Percentiles rank a stretch among this genome's conserved stretches.
These are phyloP conservation scores for Cladophialophora exuberans DNA, from an alignment of 2,329 filamentous ascomycete species.

Conservation along the genomic window DNA sequence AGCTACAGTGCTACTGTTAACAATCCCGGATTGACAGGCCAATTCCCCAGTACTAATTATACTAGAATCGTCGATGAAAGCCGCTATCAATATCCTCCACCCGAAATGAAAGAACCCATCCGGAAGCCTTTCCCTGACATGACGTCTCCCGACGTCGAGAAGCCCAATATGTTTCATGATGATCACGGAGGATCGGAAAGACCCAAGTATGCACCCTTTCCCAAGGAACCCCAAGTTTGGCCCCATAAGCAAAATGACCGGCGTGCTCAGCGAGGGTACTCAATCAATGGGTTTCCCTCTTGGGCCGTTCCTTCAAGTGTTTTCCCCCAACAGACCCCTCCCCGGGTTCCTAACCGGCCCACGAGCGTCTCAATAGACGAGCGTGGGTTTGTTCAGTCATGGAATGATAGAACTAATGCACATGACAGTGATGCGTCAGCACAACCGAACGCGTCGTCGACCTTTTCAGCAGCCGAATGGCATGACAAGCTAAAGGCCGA, in stretches of 20 bases:
- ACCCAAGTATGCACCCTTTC: conserved; percentile 29
- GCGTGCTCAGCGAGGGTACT: conserved; percentile 12
- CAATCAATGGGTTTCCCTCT: conserved; percentile 30
- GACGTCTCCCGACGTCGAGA: conserved; percentile 21
- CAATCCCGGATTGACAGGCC: conserved; percentile 29
- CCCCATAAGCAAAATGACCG: conserved; percentile 4
- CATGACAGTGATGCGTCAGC: conserved; percentile 30
- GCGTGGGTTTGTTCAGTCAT: neutral
- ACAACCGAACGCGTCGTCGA: conserved; percentile 39
- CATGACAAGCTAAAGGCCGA: conserved; percentile 41
- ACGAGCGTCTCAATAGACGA: neutral
- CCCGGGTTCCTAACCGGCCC: conserved; percentile 11
- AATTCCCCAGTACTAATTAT: conserved; percentile 33
- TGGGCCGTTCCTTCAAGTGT: conserved; percentile 37
- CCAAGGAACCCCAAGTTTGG: conserved; percentile 14
- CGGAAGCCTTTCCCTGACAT: conserved; percentile 28
- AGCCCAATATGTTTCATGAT: conserved; percentile 6
- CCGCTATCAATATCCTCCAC: conserved; percentile 31
- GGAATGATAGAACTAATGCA: conserved; percentile 16
- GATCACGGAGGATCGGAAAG: conserved; percentile 20
- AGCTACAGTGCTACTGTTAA: conserved; percentile 15
- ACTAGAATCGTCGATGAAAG: conserved; percentile 29
- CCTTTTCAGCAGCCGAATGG: conserved; percentile 49
- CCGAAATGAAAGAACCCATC: conserved; percentile 25
- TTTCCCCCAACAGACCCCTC: conserved; percentile 26